Conservation (phyloP, 192 early-diverging fungal species). For the Entomortierella lignicola region DNA sequence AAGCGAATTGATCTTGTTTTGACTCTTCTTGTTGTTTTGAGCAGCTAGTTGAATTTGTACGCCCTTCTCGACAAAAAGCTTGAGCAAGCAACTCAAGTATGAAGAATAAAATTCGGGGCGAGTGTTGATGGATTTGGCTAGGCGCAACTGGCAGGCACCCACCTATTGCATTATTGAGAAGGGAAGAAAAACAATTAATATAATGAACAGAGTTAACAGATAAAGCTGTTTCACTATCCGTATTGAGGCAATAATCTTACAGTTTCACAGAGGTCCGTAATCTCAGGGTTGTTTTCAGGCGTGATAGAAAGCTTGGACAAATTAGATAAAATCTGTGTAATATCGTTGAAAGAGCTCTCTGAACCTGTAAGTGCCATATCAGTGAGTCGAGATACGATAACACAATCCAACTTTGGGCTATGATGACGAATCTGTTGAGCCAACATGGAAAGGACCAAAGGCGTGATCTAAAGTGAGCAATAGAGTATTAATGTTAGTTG, state of each 20-base stretch:
- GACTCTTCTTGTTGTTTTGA: conserved; percentile 55
- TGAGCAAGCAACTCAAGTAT: conserved; percentile 64
- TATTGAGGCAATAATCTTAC: conserved; percentile 44
- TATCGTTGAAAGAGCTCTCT: conserved; percentile 66
- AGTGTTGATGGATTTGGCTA: conserved; percentile 60
- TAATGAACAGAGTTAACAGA: background rate
- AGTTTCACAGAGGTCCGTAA: conserved; percentile 56
- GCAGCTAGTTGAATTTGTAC: conserved; percentile 62
- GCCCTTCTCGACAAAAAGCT: conserved; percentile 71
- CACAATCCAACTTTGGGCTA: conserved; percentile 58
- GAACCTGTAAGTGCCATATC: conserved; percentile 71
- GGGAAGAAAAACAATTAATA: no score
- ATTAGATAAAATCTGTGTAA: conserved; percentile 63
- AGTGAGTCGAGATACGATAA: conserved; percentile 68
- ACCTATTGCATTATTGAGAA: conserved; percentile 55
- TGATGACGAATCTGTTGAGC: conserved; percentile 69
- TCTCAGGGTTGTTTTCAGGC: conserved; percentile 57
- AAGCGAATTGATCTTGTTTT: conserved; percentile 59
- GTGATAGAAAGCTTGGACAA: conserved; percentile 58
- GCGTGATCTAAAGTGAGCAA: conserved; percentile 60
- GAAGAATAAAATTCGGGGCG: conserved; percentile 68
- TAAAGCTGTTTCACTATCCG: background rate
- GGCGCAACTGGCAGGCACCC: conserved; percentile 51
- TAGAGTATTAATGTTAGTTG: background rate
- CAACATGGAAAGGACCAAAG: conserved; percentile 72